Evolutionary conservation across 2,329 filamentous ascomycete species (phyloP), one percentile per base, ranked within the genome.

Genomic region (Fusarium dimerum): DNA sequence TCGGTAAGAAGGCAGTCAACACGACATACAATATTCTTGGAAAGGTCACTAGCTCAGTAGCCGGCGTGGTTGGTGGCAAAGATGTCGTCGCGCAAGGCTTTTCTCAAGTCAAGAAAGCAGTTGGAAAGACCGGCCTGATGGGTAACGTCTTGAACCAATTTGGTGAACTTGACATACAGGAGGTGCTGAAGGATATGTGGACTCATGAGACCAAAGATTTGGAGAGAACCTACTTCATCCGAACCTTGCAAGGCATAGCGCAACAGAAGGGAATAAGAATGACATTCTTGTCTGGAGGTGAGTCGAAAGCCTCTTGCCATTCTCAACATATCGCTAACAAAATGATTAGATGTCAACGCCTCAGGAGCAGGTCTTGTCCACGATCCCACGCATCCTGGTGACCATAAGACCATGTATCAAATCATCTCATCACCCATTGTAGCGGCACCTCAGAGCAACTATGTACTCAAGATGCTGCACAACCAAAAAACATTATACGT

Each of bases 361-460:
- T 92, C 90, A 60, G 94, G 94, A 59, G 94, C 94, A 18, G 94
- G 94, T 52, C 82, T 99, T 11, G 86, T 99, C 2, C 94, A 99
- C 72, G 94, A 99, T 73, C 94, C 94, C 0, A 83, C 88, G 17
- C 90, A 94, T 69, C 93, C 93, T 1, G 86, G 85, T 39, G 92
- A 97, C 72, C 92, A 97, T 80, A 99, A 97, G 76, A 97, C 94
- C 29, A 99, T 99, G 93, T 99, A 97, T 76, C 94, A 99, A 72
- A 83, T 99, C 70, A 97, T 97, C 69, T 88, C 92, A 2, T 92
- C 92, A 3, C 87, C 92, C 7, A 90, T 99, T 55, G 93, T 97
- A 49, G 95, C 96, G 43, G 88, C 89, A 0, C 93, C 94, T 0
- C 89, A 91, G 2, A 83, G 88, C 44, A 84, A 82, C 61, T 96